Percentiles rank a stretch among this genome's conserved stretches.
phyloP scores from a whole-genome alignment of 2,329 filamentous ascomycete species.

The Phoma sp. region DNA sequence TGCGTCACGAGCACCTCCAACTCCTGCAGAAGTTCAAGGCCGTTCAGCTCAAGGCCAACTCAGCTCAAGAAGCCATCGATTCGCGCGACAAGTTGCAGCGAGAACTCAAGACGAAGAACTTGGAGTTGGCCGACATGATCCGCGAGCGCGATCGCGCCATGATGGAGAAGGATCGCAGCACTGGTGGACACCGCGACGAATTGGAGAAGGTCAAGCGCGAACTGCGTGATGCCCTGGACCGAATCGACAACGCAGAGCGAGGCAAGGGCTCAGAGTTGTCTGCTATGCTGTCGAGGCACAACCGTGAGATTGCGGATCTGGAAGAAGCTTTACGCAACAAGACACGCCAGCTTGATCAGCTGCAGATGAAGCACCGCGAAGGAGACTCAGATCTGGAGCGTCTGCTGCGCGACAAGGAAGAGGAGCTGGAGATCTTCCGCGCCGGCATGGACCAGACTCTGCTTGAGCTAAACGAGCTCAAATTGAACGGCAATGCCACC shows the following conservation, averaged over 20 bases:
- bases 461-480: slow-evolving; percentile 89
- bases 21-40: slow-evolving; percentile 95
- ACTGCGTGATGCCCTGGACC: slow-evolving; percentile 87
- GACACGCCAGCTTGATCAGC: slow-evolving; percentile 83
- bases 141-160: slow-evolving; percentile 91
- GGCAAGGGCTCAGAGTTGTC: slow-evolving; percentile 95
- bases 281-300: slow-evolving; percentile 93
- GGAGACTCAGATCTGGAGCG: slow-evolving; percentile 86
- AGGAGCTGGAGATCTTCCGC: slow-evolving; percentile 97
- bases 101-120: slow-evolving; percentile 98
- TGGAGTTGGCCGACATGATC: slow-evolving; percentile 99
- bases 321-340: slow-evolving; percentile 91
- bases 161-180: slow-evolving; percentile 89
- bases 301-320: slow-evolving; percentile 94
- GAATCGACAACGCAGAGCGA: slow-evolving; percentile 89
- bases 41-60: slow-evolving; percentile 94
- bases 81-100: slow-evolving; percentile 92
- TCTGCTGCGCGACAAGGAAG: slow-evolving; percentile 89
- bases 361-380: slow-evolving; percentile 78
- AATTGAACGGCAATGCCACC: slow-evolving; percentile 65
- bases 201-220: slow-evolving; percentile 94
- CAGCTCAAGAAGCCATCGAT: slow-evolving; percentile 95
- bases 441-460: slow-evolving; percentile 96
- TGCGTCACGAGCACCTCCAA: slow-evolving; percentile 93
- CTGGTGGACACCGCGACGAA: slow-evolving; percentile 88